Conservation (phyloP, 129 eudicot genomes). For the Tagetes patula region DNA sequence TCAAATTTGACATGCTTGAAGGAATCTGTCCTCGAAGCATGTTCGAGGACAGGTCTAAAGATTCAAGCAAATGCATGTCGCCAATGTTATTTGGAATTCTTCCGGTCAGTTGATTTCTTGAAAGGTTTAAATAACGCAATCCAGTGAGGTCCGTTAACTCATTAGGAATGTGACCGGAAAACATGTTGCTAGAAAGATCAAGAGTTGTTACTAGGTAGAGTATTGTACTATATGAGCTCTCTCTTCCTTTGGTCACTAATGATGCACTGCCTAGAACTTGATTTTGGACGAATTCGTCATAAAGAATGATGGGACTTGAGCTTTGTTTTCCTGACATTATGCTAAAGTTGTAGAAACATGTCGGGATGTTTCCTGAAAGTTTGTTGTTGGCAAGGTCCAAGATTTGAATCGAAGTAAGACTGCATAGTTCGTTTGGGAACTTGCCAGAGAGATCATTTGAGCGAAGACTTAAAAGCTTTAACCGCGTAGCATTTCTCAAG, state of each 20-base stretch:
- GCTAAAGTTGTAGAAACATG: constrained; percentile 24
- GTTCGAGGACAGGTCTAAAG: constrained; percentile 44
- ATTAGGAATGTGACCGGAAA: constrained; percentile 22
- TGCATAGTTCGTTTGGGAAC: constrained; percentile 29
- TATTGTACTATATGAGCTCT: neutral
- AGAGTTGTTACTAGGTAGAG: constrained; percentile 17
- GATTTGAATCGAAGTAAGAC: constrained; percentile 26
- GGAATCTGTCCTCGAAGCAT: constrained; percentile 41
- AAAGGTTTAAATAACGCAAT: constrained; percentile 23
- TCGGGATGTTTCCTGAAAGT: constrained; percentile 32
- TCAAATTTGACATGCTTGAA: constrained; percentile 24
- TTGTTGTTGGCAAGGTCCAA: constrained; percentile 33
- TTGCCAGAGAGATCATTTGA: constrained; percentile 25
- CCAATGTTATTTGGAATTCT: constrained; percentile 31
- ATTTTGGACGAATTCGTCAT: neutral
- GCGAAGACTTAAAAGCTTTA: constrained; percentile 24
- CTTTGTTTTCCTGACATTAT: constrained; percentile 21
- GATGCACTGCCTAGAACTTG: constrained; percentile 12
- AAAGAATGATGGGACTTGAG: constrained; percentile 6
- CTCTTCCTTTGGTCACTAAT: constrained; percentile 31
- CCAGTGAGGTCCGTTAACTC: constrained; percentile 18
- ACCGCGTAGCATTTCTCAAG: constrained; percentile 1
- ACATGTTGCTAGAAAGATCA: constrained; percentile 27
- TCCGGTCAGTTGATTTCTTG: constrained; percentile 36
- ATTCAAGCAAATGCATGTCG: constrained; percentile 32